Evolutionary conservation across 1,284 basidiomycete genomes (phyloP), one percentile per base, ranked within the genome.

Genomic region (Puccinia hordei): DNA sequence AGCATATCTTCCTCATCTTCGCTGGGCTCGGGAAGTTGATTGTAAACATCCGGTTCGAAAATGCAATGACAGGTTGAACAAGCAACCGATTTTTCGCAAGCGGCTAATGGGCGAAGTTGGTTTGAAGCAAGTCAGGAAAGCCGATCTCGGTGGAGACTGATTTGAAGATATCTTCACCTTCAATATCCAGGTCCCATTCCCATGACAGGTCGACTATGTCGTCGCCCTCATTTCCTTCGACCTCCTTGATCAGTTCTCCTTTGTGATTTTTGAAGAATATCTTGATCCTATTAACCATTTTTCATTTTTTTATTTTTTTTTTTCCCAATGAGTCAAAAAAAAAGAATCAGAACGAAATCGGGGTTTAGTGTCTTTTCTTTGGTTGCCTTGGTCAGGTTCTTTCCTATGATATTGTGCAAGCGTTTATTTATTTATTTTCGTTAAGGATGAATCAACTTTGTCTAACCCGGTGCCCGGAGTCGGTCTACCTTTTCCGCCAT

Each of bases 1-100:
- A 99, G 89, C 95, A 98, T 98, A 84, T 96, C 94, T 85, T 95
- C 97, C 87, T 99, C 96, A 85, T 99, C 96, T 83, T 99, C 96
- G 81, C 93, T 92, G 0, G 96, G 94, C 84, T 98, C 95, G 1
- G 93, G 91, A 1, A 98, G 88, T 69, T 89, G 85, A 86, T 98
- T 93, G 85, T 94, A 98, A 81, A 91, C 88, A 83, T 94, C 90
- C 13, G 90, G 90, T 69, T 91, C 89, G 63, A 98, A 89, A 80
- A 98, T 94, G 81, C 98, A 91, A 86, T 99, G 96, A 86, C 97
- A 99, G 53, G 97, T 99, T 38, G 95, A 98, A 86, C 96, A 99
- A 27, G 96, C 97, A 77, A 98, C 90, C 0, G 94, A 97, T 68
- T 94, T 93, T 88, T 98, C 96, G 86, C 97, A 99, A 38, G 95